Evolutionary conservation across 2,329 filamentous ascomycete genomes (phyloP), one percentile per base, ranked within the genome.

Genomic region (Zalaria obscura): DNA sequence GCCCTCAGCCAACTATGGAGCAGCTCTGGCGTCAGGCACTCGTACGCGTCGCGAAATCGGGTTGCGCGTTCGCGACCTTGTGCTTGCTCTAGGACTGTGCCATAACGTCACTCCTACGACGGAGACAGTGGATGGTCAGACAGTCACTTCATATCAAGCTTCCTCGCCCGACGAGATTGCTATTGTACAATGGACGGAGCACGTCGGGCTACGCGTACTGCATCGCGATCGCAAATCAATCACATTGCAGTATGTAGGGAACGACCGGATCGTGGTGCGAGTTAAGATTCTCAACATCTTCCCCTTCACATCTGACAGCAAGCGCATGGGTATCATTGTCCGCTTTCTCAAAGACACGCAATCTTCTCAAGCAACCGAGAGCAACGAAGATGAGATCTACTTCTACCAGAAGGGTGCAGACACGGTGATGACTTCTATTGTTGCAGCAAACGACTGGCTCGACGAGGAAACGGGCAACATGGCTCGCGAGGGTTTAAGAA

Each of bases 381-480:
- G 57, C 5, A 63, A 66, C 0, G 69, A 70, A 37, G 78, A 83
- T 9, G 89, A 96, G 55, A 89, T 96, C 27, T 95, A 89, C 83
- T 98, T 98, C 64, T 96, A 89, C 56, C 88, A 98, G 55, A 98
- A 98, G 62, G 91, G 91, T 46, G 93, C 91, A 3, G 93, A 98
- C 58, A 96, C 91, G 0, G 89, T 98, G 48, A 98, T 98, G 93
- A 76, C 80, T n/a, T 74, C 80, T 3, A 96, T 98, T 49, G 91
- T 98, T 31, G 85, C 83, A 5, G 78, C 88, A 11, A 98, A 96
- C 55, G 91, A 98, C 65, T 98, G 91, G 93, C 76, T 98, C 0
- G 91, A 98, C 51, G 91, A 98, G 60, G 91, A 98, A 61, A 96
- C 91, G 0, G 85, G 86, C n/a, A 98, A 98, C 59, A 98, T 98